Conservation (phyloP, 2,329 filamentous ascomycete species). For the Arthrobotrys entomopaga region DNA sequence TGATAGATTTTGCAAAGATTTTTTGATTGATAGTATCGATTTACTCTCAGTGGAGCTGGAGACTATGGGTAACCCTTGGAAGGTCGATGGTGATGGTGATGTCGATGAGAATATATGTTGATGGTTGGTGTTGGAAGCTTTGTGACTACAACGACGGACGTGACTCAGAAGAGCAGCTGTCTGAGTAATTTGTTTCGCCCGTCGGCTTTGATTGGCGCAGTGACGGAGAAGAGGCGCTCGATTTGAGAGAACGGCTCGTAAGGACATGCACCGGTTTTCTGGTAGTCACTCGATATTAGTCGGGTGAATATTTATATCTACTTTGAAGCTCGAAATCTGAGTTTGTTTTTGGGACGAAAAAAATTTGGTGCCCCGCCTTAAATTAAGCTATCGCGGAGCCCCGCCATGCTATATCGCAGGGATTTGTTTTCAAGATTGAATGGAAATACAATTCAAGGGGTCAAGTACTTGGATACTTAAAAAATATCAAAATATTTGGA, state of each 20-base stretch:
- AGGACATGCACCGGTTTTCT: conserved; percentile 31
- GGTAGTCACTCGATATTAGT: background rate
- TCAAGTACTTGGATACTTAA: no score
- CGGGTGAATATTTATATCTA: background rate
- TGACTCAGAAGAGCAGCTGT: conserved; percentile 39
- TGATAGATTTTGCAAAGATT: background rate
- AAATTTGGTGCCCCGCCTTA: conserved; percentile 40
- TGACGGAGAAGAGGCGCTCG: conserved; percentile 29
- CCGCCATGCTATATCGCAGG: conserved; percentile 19
- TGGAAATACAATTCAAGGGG: no score
- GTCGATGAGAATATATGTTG: conserved; percentile 5
- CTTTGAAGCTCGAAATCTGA: conserved; percentile 5
- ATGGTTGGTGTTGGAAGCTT: conserved; percentile 19
- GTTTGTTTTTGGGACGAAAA: conserved; percentile 1
- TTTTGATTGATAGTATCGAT: conserved; percentile 1
- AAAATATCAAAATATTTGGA: no score
- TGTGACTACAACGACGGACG: conserved; percentile 13
- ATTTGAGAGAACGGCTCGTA: conserved; percentile 2
- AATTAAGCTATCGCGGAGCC: conserved; percentile 7
- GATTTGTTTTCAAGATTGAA: background rate
- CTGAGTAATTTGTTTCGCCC: background rate
- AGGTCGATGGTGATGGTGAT: conserved; percentile 19
- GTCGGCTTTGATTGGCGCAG: background rate
- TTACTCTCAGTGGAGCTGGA: background rate
- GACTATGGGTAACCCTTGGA: background rate